Percentiles rank a stretch among this genome's conserved stretches.
These are phyloP conservation scores for Cichorium intybus DNA, from an alignment of 140 eudicot genomes.

Conservation along the genomic window DNA sequence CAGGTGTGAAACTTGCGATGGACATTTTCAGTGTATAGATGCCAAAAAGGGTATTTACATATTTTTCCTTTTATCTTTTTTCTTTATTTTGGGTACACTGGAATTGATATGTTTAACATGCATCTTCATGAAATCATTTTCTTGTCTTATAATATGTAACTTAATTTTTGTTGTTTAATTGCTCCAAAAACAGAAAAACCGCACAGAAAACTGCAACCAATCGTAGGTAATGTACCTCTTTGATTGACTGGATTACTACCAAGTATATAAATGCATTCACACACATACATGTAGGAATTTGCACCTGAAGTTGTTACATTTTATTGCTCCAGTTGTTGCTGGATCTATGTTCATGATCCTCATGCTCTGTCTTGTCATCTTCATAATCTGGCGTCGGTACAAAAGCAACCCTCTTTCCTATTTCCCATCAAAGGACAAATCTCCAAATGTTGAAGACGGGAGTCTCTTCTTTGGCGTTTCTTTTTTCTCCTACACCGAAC, in stretches of 20 bases:
- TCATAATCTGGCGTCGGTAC: conserved; percentile 21
- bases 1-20: neutral
- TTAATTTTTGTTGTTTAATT: conserved; percentile 8
- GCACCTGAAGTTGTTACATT: conserved; percentile 8
- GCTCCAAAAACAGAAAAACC: neutral
- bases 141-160: neutral
- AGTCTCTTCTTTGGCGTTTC: conserved; percentile 44
- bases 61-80: neutral
- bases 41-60: conserved; percentile 7
- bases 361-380: neutral
- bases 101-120: neutral
- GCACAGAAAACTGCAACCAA: neutral
- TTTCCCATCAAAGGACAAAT: conserved; percentile 26
- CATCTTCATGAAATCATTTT: neutral
- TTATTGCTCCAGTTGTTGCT: conserved; percentile 19
- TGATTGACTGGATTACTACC: neutral
- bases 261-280: neutral
- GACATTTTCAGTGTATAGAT: neutral
- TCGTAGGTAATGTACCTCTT: conserved; percentile 16
- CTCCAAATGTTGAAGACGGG: conserved; percentile 44
- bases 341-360: conserved; percentile 34
- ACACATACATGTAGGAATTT: neutral
- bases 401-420: conserved; percentile 13
- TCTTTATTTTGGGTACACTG: neutral
- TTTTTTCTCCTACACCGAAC: conserved; percentile 58